Evolutionary conservation across 169 alveolate species (phyloP).

Genomic region (Plasmodium cynomolgi): DNA sequence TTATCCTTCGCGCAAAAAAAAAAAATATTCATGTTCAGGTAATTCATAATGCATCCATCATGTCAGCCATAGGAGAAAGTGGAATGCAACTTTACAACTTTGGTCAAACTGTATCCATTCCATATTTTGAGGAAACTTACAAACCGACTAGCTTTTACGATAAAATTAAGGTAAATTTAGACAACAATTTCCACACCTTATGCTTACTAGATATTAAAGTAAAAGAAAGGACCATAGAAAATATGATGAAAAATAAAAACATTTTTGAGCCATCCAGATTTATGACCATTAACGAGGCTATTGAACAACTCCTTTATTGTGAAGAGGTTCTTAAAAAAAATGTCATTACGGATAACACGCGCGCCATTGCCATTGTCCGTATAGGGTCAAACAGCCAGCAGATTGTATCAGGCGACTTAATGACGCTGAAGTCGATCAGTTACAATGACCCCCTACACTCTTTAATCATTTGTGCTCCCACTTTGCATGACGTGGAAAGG

Average conservation of each 20-base stretch:
- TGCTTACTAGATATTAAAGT: constrained; percentile 97
- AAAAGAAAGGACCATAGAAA: constrained; percentile 97
- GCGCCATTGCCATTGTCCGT: constrained; percentile 95
- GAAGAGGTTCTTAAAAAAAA: constrained; percentile 80
- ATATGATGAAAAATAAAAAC: constrained; percentile 93
- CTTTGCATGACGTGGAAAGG: constrained; percentile 93
- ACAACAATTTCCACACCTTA: constrained; percentile 95
- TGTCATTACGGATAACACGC: constrained; percentile 81
- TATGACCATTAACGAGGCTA: constrained; percentile 94
- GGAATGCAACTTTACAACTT: constrained; percentile 95
- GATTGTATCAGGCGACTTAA: constrained; percentile 89
- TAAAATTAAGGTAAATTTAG: constrained; percentile 92
- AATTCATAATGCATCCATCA: constrained; percentile 92
- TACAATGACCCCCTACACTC: constrained; percentile 96
- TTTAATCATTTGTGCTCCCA: constrained; percentile 93
- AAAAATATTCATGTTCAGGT: constrained; percentile 93
- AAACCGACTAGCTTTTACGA: constrained; percentile 97
- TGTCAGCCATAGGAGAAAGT: constrained; percentile 82
- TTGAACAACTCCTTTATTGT: constrained; percentile 92
- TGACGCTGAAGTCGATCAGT: constrained; percentile 87
- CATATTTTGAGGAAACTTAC: constrained; percentile 98
- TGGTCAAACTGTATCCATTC: constrained; percentile 98
- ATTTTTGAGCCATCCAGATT: constrained; percentile 95
- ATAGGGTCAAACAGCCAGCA: constrained; percentile 91
- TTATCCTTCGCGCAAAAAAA: constrained; percentile 92